Percentiles rank a stretch among this genome's conserved stretches.
Conservation (phyloP, 2,329 filamentous ascomycete species). For the Aspergillus udagawae region DNA sequence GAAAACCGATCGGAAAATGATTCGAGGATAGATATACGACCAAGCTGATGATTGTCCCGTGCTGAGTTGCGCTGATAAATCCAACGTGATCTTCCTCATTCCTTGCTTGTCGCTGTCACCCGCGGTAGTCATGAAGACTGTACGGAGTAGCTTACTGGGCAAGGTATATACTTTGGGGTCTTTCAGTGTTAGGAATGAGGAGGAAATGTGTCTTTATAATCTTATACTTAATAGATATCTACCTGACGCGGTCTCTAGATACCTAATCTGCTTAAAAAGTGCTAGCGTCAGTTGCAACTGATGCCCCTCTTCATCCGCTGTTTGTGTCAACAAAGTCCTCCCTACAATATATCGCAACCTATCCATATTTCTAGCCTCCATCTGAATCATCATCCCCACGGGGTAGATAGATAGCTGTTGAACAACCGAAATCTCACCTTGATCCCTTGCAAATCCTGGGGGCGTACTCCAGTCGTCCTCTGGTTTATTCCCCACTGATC, state of each 20-base stretch:
- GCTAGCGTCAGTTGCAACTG: not conserved
- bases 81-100: too few relatives aligned
- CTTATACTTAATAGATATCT: not conserved
- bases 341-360: not conserved
- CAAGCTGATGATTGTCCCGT: not conserved
- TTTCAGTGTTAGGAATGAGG: too few relatives aligned
- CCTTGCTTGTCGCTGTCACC: not conserved
- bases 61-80: not conserved
- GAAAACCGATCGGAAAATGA: not conserved
- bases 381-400: conserved; percentile 6
- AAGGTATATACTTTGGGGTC: too few relatives aligned
- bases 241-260: not conserved
- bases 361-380: not conserved
- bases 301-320: not conserved
- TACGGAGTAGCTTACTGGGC: too few relatives aligned
- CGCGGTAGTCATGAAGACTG: not conserved
- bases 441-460: conserved; percentile 6
- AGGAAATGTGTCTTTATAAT: too few relatives aligned
- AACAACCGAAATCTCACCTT: conserved; percentile 3
- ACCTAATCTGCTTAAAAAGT: not conserved
- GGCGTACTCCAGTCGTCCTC: conserved; percentile 6
- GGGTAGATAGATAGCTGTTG: conserved; percentile 8
- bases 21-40: not conserved
- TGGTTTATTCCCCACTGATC: conserved; percentile 9
- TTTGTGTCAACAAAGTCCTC: not conserved